Evolutionary conservation across 768 basidiomycete species (phyloP), one percentile per base, ranked within the genome.

Genomic region (Inosperma sp.): DNA sequence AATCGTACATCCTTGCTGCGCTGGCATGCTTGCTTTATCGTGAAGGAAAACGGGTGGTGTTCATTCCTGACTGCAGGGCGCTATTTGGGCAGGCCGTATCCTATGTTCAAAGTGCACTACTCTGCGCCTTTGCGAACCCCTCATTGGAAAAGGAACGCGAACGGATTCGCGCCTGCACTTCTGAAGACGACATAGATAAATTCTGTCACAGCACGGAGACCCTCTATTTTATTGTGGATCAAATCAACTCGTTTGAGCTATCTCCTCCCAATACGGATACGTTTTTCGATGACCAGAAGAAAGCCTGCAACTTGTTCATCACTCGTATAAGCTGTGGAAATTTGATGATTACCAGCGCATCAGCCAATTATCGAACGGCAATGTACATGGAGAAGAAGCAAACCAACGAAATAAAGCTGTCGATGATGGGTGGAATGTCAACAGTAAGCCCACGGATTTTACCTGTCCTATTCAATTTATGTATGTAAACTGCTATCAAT

Each of bases 1-100:
- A 42, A 16, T 42, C 41, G 19, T 6, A 43, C 14, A 43, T 43
- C 25, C 41, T 43, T 16, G 41, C 41, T n/a, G 41, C 41, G 21
- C 21, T 43, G 26, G 26, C 26, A 7, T 27, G 41, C 26, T 19
- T 43, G 0, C 16, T 43, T 12, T 29, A 43, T 43, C 41, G 41
- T 2, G 16, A 17, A 13, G 12, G 4, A 9, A 43, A 29, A 12
- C 0, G 9, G 14, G 41, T 43, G 3, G 41, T 43, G 5, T 43
- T 8, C 8, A 43, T 43, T 29, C 41, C 41, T 29, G 26, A 43
- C 16, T 3, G n/a, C 40, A 42, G 40, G 40, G 14, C 14, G 2
- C 13, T 42, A 17, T 8, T 42, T 14, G n/a, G n/a, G 25, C 7
- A 1, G 25, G 23, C 40, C 5, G 1, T 42, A 14, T 10, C n/a